phyloP scores from a whole-genome alignment of 1,284 basidiomycete genomes.

The Anthracocystis walkeri region DNA sequence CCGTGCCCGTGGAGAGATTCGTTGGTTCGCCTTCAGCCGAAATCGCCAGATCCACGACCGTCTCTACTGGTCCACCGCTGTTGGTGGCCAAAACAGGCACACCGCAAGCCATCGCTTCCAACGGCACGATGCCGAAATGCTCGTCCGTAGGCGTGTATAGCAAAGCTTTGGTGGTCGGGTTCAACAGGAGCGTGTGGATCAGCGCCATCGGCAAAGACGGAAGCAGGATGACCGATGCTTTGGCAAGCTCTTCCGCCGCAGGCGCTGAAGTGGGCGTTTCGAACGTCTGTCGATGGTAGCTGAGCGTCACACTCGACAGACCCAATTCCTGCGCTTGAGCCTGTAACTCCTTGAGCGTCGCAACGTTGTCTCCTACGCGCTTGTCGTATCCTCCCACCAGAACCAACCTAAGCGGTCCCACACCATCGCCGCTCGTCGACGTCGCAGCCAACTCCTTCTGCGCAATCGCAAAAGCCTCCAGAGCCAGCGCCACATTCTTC shows the following conservation, averaged over 20 bases:
- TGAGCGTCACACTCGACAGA: slow-evolving; percentile 71
- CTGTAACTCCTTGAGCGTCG: slow-evolving; percentile 71
- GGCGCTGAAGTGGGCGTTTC: slow-evolving; percentile 66
- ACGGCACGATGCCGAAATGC: slow-evolving; percentile 95
- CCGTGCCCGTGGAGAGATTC: slow-evolving; percentile 42
- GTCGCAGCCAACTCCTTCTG: slow-evolving; percentile 48
- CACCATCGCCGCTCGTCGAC: slow-evolving; percentile 5
- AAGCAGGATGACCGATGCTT: slow-evolving; percentile 55
- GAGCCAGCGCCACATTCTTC: slow-evolving; percentile 87
- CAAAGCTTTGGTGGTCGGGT: slow-evolving; percentile 70
- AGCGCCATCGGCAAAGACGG: slow-evolving; percentile 62
- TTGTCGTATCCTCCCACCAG: slow-evolving; percentile 80
- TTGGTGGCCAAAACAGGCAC: slow-evolving; percentile 89
- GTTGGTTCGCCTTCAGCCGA: slow-evolving; percentile 41
- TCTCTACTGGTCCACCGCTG: slow-evolving; percentile 92
- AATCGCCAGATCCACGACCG: slow-evolving; percentile 75
- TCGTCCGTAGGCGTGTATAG: slow-evolving; percentile 95
- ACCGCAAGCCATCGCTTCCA: slow-evolving; percentile 93
- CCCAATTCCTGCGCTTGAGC: slow-evolving; percentile 49
- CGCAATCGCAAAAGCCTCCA: slow-evolving; percentile 78
- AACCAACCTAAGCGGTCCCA: slow-evolving; percentile 46
- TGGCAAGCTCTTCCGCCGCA: slow-evolving; percentile 13
- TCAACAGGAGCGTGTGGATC: slow-evolving; percentile 58
- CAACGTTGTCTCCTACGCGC: slow-evolving; percentile 78
- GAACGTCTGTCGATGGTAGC: slow-evolving; percentile 51